Percentiles rank a stretch among this genome's conserved stretches.
Evolutionary conservation across 805 yeast species (phyloP).

Genomic region (Suhomyces sp.): DNA sequence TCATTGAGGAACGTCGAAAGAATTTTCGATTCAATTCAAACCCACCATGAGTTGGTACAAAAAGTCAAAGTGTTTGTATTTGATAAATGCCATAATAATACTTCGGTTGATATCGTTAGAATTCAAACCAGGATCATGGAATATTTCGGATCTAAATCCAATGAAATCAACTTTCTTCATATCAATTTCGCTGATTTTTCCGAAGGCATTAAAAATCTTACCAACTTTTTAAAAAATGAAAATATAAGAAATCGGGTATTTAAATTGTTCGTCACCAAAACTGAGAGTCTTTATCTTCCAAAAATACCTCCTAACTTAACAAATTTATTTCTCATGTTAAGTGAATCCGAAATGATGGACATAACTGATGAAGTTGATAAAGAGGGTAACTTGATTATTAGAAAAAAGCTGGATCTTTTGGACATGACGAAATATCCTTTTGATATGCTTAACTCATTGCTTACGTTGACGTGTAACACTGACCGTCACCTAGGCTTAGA

Average conservation of each 20-base stretch:
- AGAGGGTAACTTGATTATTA: not conserved
- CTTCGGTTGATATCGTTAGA: slow-evolving; percentile 9
- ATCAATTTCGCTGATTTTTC: slow-evolving; percentile 31
- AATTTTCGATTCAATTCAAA: slow-evolving; percentile 20
- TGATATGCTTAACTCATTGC: slow-evolving; percentile 12
- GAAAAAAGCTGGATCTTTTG: slow-evolving; percentile 7
- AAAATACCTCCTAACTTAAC: slow-evolving; percentile 25
- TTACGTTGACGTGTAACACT: slow-evolving; percentile 33
- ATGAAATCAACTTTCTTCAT: slow-evolving; percentile 29
- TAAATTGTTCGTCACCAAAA: slow-evolving; percentile 29
- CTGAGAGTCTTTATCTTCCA: slow-evolving; percentile 25
- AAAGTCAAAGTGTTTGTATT: slow-evolving; percentile 30
- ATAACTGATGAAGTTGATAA: slow-evolving; percentile 1
- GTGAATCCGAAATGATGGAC: slow-evolving; percentile 28
- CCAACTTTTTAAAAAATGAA: slow-evolving; percentile 21
- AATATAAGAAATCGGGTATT: slow-evolving; percentile 28
- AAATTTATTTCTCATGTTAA: slow-evolving; percentile 32
- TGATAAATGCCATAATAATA: slow-evolving; percentile 28
- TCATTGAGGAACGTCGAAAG: slow-evolving; percentile 14
- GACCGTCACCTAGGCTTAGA: slow-evolving; percentile 31
- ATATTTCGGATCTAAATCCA: slow-evolving; percentile 24
- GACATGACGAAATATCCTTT: slow-evolving; percentile 1
- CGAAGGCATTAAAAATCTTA: slow-evolving; percentile 24
- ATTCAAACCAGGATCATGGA: slow-evolving; percentile 26
- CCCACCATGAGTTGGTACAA: slow-evolving; percentile 19